Base-by-base conservation (phyloP, 441 rosid species). In the Macaranga tanarius region DNA sequence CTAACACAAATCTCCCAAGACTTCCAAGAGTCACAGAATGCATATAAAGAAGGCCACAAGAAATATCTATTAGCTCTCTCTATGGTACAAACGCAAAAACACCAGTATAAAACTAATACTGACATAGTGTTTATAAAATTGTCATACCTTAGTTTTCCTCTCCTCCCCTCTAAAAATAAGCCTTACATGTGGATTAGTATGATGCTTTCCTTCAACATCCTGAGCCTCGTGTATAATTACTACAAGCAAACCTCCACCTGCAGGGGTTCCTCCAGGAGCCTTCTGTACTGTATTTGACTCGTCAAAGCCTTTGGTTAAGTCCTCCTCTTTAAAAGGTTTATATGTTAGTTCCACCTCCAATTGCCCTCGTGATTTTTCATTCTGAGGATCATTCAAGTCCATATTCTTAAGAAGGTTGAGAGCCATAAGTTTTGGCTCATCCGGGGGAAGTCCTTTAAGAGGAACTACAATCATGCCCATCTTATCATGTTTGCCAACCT, bases 141-240 rank as follows among this genome's bases (percentile, higher is more conserved):
- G 67, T 44, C 47, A 40, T 82, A 87, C 97, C 97, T 95, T 95
- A 23, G 98, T 95, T 80, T 80, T 95, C 72, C 73, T 90, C 80
- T 92, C 97, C 82, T 90, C 96, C 48, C 99, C 98, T 81, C 80
- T 85, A 79, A 91, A 95, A 73, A 88, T 82, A 71, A 92, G 31
- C 76, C 92, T 85, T 15, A 67, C 99, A 52, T 82, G 85, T 9
- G 99, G 99, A 76, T 95, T 95, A n/a, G 89, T 91, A 76, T 95
- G 99, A 81, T 95, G 86, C 88, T 95, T 95, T 62, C 99, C 99
- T 84, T 95, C 99, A 78, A 92, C 85, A 78, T 91, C 97, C 70
- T 91, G 90, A 51, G 97, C 99, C 71, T 94, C 97, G 58, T 91
- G 98, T 79, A 95, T 84, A n/a, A 82, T 89, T 68, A 95, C 88